These are phyloP conservation scores for Ustilago curta DNA, from an alignment of 1,284 basidiomycete genomes.

Conservation along the genomic window DNA sequence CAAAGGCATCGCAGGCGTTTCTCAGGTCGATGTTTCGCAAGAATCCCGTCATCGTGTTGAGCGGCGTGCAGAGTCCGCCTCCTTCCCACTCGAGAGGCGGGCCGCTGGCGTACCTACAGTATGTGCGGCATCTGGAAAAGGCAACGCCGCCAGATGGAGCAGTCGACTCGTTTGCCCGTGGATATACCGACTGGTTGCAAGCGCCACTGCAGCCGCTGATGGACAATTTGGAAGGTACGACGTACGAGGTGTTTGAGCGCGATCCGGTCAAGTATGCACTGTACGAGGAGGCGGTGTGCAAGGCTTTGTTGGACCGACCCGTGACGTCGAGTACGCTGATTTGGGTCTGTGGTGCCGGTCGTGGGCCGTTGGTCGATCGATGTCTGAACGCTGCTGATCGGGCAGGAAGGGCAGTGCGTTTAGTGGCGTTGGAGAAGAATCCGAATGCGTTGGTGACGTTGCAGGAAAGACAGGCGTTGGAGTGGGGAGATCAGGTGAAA, in stretches of 20 bases:
- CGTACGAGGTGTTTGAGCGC: conserved; percentile 97
- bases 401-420: conserved; percentile 75
- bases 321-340: conserved; percentile 71
- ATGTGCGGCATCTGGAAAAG: conserved; percentile 71
- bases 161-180: conserved; percentile 84
- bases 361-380: conserved; percentile 91
- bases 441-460: conserved; percentile 63
- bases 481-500: conserved; percentile 86
- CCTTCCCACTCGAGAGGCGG: conserved; percentile 76
- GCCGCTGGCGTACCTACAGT: conserved; percentile 88
- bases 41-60: conserved; percentile 52
- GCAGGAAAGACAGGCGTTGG: conserved; percentile 58
- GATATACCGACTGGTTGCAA: conserved; percentile 95
- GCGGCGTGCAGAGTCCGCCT: conserved; percentile 54
- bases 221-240: conserved; percentile 93
- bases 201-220: conserved; percentile 94
- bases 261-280: conserved; percentile 96
- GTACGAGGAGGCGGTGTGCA: conserved; percentile 81
- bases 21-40: conserved; percentile 54
- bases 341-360: conserved; percentile 88
- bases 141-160: conserved; percentile 55
- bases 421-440: conserved; percentile 94
- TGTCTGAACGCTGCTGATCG: conserved; percentile 83
- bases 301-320: conserved; percentile 78
- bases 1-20: conserved; percentile 74